A percentile compares a stretch with the other conserved stretches of the same genome.
These are phyloP conservation scores for Neonectria ditissima DNA, from an alignment of 2,329 filamentous ascomycete genomes.

Conservation along the genomic window DNA sequence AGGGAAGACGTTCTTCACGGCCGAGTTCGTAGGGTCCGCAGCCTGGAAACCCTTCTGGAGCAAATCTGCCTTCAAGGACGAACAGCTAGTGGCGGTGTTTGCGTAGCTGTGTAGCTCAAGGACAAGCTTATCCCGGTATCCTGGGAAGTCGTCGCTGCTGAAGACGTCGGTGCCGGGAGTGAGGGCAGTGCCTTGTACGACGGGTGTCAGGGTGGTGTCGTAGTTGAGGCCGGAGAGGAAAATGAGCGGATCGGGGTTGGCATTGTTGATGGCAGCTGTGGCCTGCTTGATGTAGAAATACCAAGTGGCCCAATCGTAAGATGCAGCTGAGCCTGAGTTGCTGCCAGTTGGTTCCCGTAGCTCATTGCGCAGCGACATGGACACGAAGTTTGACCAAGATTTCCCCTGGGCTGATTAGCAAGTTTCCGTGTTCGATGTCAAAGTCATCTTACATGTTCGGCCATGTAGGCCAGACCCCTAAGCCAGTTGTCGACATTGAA, in stretches of 20 bases:
- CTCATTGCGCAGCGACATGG: slow-evolving; percentile 67
- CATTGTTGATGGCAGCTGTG: slow-evolving; percentile 61
- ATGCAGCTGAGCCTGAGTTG: slow-evolving; percentile 40
- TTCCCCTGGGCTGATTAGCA: slow-evolving; percentile 50
- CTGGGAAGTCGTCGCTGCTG: slow-evolving; percentile 58
- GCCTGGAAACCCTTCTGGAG: slow-evolving; percentile 66
- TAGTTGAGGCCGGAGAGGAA: slow-evolving; percentile 70
- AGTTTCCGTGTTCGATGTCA: fast-evolving
- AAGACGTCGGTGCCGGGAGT: slow-evolving; percentile 60
- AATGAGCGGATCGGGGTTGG: slow-evolving; percentile 65
- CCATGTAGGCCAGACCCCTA: slow-evolving; percentile 70
- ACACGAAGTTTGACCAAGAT: slow-evolving; percentile 59
- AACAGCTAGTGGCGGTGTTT: slow-evolving; percentile 61
- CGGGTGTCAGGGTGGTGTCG: slow-evolving; percentile 65
- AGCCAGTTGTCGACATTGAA: slow-evolving; percentile 71
- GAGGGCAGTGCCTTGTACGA: slow-evolving; percentile 61
- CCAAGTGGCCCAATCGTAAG: slow-evolving; percentile 69
- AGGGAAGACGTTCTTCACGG: slow-evolving; percentile 52
- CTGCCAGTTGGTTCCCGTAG: slow-evolving; percentile 58
- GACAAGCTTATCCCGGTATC: slow-evolving; percentile 66
- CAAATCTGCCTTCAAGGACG: slow-evolving; percentile 58
- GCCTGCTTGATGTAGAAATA: slow-evolving; percentile 63
- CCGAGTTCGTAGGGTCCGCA: slow-evolving; percentile 53
- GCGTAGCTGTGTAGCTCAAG: slow-evolving; percentile 73
- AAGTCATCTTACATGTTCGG: slow-evolving; percentile 60